These are phyloP conservation scores for Dothidotthia symphoricarpi DNA, from an alignment of 2,329 filamentous ascomycete species.

Conservation along the genomic window DNA sequence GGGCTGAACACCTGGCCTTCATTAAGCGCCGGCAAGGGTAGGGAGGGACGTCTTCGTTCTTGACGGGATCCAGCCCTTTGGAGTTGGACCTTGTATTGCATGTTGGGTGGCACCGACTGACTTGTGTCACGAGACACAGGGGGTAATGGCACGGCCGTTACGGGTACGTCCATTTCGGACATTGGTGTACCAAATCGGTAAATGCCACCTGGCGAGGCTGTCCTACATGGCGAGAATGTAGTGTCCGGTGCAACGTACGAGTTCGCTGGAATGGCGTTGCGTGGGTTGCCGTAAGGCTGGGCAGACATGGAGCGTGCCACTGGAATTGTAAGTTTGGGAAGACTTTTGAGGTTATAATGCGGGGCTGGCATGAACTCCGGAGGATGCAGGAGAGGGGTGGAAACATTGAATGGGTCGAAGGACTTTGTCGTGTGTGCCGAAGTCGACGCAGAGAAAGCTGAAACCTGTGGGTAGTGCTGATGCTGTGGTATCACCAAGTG, in stretches of 20 bases:
- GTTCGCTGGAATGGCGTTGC: constrained; percentile 22
- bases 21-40: constrained; percentile 67
- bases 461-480: constrained; percentile 27
- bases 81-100: constrained; percentile 67
- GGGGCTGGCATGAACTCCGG: constrained; percentile 46
- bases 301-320: constrained; percentile 40
- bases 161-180: constrained; percentile 84
- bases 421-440: constrained; percentile 34
- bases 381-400: constrained; percentile 40
- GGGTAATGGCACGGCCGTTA: constrained; percentile 69
- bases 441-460: constrained; percentile 38
- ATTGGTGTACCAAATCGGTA: constrained; percentile 84
- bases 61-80: constrained; percentile 47
- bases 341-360: constrained; percentile 52
- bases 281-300: constrained; percentile 28
- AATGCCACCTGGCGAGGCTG: constrained; percentile 57
- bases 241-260: constrained; percentile 37
- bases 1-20: constrained; percentile 58
- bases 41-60: constrained; percentile 62
- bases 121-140: constrained; percentile 76
- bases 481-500: constrained; percentile 33
- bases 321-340: constrained; percentile 60
- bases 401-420: constrained; percentile 27
- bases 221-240: constrained; percentile 49
- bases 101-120: constrained; percentile 90